Evolutionary conservation across 2,329 filamentous ascomycete genomes (phyloP).

Genomic region (Dichotomopilus funicola): DNA sequence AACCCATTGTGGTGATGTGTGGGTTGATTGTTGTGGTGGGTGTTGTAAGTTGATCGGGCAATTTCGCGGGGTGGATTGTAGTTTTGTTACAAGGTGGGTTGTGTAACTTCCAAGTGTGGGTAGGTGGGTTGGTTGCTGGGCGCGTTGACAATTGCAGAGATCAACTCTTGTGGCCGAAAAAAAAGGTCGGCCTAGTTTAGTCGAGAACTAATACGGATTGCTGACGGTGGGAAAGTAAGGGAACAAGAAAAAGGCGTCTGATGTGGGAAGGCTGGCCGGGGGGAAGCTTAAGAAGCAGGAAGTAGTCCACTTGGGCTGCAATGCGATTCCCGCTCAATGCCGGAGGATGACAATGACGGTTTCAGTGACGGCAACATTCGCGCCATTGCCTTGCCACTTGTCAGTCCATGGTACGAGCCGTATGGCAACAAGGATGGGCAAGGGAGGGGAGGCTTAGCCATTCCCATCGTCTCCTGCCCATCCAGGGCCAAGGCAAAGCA

Average conservation of each 20-base stretch:
- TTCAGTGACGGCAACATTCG: constrained; percentile 25
- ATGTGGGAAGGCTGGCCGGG: constrained; percentile 12
- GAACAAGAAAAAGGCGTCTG: constrained; percentile 2
- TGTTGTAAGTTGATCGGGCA: no score
- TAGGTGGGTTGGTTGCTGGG: neutral
- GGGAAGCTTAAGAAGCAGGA: constrained; percentile 14
- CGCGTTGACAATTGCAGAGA: constrained; percentile 2
- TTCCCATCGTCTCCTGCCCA: constrained; percentile 20
- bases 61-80: neutral
- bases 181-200: neutral
- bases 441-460: constrained; percentile 23
- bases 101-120: neutral
- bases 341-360: constrained; percentile 17
- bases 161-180: neutral
- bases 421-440: constrained; percentile 7
- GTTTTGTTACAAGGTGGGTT: neutral
- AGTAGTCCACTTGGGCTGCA: constrained; percentile 25
- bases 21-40: neutral
- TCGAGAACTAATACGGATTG: constrained; percentile 1
- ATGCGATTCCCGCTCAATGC: constrained; percentile 22
- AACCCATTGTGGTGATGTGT: constrained; percentile 30
- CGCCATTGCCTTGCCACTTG: constrained; percentile 32
- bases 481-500: constrained; percentile 9
- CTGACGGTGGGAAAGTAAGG: constrained; percentile 6
- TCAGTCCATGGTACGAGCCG: constrained; percentile 28